Percentiles rank a stretch among this genome's conserved stretches.
Conservation (phyloP, 2,329 filamentous ascomycete species). For the Cercospora sesami region DNA sequence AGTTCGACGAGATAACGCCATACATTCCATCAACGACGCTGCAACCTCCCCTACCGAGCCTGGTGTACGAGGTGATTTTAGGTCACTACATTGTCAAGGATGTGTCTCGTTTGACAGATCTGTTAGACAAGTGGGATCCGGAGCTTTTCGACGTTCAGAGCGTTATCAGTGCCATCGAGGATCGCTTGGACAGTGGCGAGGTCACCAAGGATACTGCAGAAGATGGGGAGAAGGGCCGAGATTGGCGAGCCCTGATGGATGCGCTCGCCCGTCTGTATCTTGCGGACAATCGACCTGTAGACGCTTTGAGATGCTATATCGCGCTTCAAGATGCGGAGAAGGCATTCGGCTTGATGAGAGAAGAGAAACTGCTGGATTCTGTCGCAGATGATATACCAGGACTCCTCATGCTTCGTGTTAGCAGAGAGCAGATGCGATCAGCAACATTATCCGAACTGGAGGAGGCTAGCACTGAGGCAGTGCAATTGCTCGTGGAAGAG, state of each 20-base stretch:
- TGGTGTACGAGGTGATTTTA: constrained; percentile 85
- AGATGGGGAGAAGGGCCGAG: constrained; percentile 65
- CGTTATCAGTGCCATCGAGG: constrained; percentile 76
- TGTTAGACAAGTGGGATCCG: constrained; percentile 80
- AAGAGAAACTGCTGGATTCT: constrained; percentile 86
- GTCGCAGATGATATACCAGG: constrained; percentile 86
- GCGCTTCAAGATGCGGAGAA: constrained; percentile 87
- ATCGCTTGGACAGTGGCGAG: constrained; percentile 74
- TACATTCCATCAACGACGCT: constrained; percentile 78
- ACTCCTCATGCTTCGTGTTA: constrained; percentile 83
- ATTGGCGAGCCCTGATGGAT: constrained; percentile 89
- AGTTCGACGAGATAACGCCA: constrained; percentile 84
- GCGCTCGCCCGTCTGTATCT: constrained; percentile 82
- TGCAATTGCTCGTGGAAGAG: constrained; percentile 84
- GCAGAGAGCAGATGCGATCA: constrained; percentile 64
- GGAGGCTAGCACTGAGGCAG: constrained; percentile 76
- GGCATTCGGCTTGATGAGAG: constrained; percentile 79
- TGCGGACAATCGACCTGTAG: constrained; percentile 74
- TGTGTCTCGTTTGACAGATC: constrained; percentile 70
- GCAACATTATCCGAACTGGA: constrained; percentile 72
- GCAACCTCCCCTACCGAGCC: constrained; percentile 73
- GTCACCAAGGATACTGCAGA: constrained; percentile 75
- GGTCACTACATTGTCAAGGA: constrained; percentile 83
- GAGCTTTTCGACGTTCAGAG: constrained; percentile 79
- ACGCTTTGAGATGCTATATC: constrained; percentile 87